Conservation (phyloP, 148 eudicot species). For the Dianthus caryophyllus region DNA sequence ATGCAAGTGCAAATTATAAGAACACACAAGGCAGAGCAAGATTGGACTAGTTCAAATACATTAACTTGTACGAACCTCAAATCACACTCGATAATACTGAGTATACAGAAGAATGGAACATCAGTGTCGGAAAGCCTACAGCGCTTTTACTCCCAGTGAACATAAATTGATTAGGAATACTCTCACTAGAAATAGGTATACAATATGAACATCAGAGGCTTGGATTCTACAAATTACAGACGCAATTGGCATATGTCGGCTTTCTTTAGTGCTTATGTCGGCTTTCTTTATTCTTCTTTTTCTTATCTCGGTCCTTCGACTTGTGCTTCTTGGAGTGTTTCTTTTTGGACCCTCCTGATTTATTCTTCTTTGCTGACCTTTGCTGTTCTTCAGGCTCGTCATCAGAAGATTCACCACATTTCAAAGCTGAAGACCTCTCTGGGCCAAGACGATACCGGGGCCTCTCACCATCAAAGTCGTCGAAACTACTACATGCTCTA, state of each 20-base stretch:
- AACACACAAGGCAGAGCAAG: no score
- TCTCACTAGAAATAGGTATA: not conserved
- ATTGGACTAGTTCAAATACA: no score
- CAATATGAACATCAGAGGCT: not conserved
- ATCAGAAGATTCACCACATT: slow-evolving; percentile 37
- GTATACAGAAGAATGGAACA: no score
- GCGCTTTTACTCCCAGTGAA: not conserved
- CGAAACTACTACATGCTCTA: slow-evolving; percentile 17
- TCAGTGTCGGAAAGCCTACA: no score
- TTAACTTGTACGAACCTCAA: no score
- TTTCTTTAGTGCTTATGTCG: slow-evolving; percentile 38
- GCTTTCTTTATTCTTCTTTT: slow-evolving; percentile 46
- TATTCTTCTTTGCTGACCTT: slow-evolving; percentile 38
- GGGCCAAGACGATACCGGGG: slow-evolving; percentile 48
- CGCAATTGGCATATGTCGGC: slow-evolving; percentile 17
- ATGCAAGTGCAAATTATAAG: no score
- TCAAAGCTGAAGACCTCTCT: slow-evolving; percentile 47
- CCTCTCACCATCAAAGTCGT: slow-evolving; percentile 22
- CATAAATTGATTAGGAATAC: not conserved
- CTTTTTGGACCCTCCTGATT: slow-evolving; percentile 45
- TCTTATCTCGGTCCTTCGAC: slow-evolving; percentile 51
- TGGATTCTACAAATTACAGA: not conserved
- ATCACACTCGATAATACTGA: no score
- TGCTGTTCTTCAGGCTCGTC: slow-evolving; percentile 33
- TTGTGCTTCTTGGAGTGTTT: slow-evolving; percentile 48